Percentiles rank a stretch among this genome's conserved stretches.
Evolutionary conservation across 139 green algal species (phyloP).

Genomic region (Bryopsis sp.): DNA sequence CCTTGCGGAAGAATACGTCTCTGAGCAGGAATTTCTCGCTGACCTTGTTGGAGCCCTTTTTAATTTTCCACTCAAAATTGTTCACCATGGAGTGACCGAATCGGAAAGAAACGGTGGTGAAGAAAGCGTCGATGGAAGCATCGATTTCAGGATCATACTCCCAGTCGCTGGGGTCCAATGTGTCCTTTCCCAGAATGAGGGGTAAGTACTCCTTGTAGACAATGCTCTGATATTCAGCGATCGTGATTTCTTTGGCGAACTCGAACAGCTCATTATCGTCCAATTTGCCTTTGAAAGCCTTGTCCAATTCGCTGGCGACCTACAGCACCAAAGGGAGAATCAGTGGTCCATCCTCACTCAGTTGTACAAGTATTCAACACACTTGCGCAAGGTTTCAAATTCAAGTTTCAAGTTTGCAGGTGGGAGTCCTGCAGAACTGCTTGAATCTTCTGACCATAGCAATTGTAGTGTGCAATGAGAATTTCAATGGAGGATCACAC

Average conservation of each 20-base stretch:
- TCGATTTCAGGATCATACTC: not conserved
- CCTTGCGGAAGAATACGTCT: not conserved
- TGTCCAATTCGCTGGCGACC: constrained; percentile 7
- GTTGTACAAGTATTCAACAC: no score
- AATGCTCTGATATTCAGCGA: constrained; percentile 16
- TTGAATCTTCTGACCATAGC: no score
- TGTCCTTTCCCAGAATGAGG: not conserved
- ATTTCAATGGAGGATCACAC: constrained; percentile 6
- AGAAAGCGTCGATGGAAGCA: constrained; percentile 1
- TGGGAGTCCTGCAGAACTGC: no score
- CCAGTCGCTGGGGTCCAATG: not conserved
- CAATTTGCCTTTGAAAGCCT: not conserved
- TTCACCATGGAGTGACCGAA: constrained; percentile 16
- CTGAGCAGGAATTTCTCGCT: not conserved
- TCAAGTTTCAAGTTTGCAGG: no score
- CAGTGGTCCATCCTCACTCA: no score
- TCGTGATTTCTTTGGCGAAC: not conserved
- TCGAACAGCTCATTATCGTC: constrained; percentile 6
- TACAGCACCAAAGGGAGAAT: not conserved
- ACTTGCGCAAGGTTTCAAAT: no score
- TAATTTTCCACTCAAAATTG: not conserved
- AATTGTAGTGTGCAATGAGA: no score
- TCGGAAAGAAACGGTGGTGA: constrained; percentile 11
- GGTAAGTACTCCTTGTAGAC: constrained; percentile 14
- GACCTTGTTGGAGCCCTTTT: not conserved